Evolutionary conservation across 352 stramenopile genomes (phyloP).

Genomic region (Globisporangium takayamanum): DNA sequence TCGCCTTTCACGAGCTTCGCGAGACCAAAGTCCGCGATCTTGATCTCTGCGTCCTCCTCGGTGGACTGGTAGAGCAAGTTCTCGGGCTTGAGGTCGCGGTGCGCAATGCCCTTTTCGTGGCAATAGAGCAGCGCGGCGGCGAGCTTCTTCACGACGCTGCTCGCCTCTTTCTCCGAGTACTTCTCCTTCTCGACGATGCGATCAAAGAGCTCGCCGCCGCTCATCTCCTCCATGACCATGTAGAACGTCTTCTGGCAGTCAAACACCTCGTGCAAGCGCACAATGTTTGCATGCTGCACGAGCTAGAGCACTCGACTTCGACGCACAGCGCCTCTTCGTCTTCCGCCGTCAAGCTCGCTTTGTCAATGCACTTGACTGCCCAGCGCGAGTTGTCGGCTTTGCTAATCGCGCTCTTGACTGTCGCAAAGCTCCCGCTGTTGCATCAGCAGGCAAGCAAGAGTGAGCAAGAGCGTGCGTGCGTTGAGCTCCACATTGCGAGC

Average conservation of each 20-base stretch:
- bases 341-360: conserved; percentile 66
- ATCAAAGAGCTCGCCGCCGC: conserved; percentile 90
- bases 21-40: conserved; percentile 90
- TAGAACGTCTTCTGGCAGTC: conserved; percentile 88
- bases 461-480: not conserved
- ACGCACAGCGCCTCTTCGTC: conserved; percentile 77
- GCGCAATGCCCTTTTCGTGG: conserved; percentile 87
- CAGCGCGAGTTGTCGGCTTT: conserved; percentile 73
- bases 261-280: conserved; percentile 84
- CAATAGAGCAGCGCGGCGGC: conserved; percentile 80
- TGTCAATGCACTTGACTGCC: conserved; percentile 85
- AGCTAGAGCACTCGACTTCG: conserved; percentile 78
- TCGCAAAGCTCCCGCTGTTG: conserved; percentile 75
- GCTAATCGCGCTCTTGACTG: conserved; percentile 75
- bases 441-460: conserved; percentile 4
- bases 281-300: conserved; percentile 84
- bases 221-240: conserved; percentile 92
- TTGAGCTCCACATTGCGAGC: not conserved
- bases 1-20: conserved; percentile 90
- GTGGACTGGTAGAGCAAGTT: conserved; percentile 85
- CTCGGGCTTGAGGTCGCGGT: conserved; percentile 86
- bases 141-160: conserved; percentile 80
- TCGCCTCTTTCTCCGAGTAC: conserved; percentile 88
- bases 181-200: conserved; percentile 90
- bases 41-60: conserved; percentile 90